Conservation (phyloP, 768 basidiomycete genomes). For the Exidia glandulosa region DNA sequence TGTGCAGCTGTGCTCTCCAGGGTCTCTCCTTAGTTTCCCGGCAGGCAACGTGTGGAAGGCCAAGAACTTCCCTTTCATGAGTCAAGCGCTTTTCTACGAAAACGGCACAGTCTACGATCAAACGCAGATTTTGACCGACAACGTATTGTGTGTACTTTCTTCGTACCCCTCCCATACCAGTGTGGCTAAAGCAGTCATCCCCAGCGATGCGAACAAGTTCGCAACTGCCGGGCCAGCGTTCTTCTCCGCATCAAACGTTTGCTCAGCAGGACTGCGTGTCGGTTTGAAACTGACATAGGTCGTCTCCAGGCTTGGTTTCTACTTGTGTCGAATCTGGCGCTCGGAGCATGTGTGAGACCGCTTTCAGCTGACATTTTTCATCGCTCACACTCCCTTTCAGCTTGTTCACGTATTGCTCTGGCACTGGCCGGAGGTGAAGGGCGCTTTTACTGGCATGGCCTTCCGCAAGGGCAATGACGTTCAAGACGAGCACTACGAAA, state of each 20-base stretch:
- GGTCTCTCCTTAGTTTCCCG: not conserved
- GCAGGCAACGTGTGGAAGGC: conserved; percentile 17
- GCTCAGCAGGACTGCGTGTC: conserved; percentile 5
- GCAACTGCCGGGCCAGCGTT: conserved; percentile 10
- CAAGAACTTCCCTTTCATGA: conserved; percentile 19
- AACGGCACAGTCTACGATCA: conserved; percentile 16
- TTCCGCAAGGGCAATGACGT: not conserved
- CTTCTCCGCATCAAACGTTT: conserved; percentile 10
- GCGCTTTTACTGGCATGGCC: conserved; percentile 1
- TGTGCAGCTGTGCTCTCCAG: not conserved
- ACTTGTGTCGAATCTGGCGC: conserved; percentile 23
- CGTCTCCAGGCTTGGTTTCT: conserved; percentile 17
- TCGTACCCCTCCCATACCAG: conserved; percentile 8
- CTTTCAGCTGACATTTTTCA: not conserved
- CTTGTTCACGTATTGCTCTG: conserved; percentile 15
- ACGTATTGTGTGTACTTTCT: conserved; percentile 12
- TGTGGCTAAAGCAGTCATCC: conserved; percentile 2
- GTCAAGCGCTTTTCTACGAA: conserved; percentile 14
- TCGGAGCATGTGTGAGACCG: conserved; percentile 18
- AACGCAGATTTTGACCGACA: conserved; percentile 12
- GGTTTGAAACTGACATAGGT: conserved; percentile 9
- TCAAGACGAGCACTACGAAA: conserved; percentile 8
- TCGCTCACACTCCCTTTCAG: not conserved
- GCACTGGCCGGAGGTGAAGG: conserved; percentile 8
- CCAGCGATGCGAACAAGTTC: conserved; percentile 8